Percentiles rank a stretch among this genome's conserved stretches.
Conservation (phyloP, 768 basidiomycete genomes). For the Termitomyces sp. region DNA sequence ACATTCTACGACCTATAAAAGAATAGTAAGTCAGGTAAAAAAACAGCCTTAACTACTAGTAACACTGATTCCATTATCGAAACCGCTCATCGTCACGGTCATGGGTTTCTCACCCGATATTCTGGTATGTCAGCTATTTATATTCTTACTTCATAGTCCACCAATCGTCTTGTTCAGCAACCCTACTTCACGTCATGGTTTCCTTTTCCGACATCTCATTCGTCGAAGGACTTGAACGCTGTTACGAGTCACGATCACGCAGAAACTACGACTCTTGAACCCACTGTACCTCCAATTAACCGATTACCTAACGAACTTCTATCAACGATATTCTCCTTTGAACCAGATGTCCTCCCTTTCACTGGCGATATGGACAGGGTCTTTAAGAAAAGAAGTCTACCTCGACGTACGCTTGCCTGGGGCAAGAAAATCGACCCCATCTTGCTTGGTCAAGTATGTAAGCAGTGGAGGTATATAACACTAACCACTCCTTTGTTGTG, state of each 20-base stretch:
- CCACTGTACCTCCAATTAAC: neutral
- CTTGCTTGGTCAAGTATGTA: slow-evolving; percentile 3
- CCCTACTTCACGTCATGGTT: neutral
- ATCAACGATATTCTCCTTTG: neutral
- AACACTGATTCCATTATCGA: neutral
- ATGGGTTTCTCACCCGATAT: neutral
- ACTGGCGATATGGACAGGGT: neutral
- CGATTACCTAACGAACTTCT: slow-evolving; percentile 1
- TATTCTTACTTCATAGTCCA: too few relatives aligned
- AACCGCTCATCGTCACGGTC: neutral
- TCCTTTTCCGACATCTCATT: neutral
- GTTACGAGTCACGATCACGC: neutral
- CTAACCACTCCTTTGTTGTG: slow-evolving; percentile 1
- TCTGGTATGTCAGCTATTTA: neutral
- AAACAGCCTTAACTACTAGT: too few relatives aligned
- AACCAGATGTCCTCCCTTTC: neutral
- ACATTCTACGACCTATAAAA: too few relatives aligned
- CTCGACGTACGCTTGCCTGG: neutral
- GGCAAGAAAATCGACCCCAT: neutral
- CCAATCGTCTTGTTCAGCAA: neutral
- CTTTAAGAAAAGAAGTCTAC: neutral
- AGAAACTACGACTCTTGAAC: neutral
- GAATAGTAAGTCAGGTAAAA: neutral
- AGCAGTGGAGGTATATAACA: neutral
- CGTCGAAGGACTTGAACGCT: neutral